Evolutionary conservation across 1,284 basidiomycete species (phyloP), one percentile per base, ranked within the genome.

Genomic region (Polyporus tsugae): DNA sequence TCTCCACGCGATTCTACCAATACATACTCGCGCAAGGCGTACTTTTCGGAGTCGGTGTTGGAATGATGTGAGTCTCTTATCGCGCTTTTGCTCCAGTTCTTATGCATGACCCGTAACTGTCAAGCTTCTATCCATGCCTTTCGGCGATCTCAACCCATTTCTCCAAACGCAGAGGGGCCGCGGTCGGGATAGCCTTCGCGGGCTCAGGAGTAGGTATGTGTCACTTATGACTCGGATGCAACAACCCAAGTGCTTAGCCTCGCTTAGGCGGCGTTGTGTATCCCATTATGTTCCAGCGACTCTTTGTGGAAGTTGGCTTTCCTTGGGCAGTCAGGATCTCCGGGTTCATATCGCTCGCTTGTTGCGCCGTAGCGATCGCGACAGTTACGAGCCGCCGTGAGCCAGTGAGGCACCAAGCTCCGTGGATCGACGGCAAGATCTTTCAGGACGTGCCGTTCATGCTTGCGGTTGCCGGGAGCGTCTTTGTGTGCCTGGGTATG

Each of bases 11-110:
- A 66, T 89, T 87, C 74, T 89, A 87, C 74, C 85, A 91, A 64
- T 89, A 86, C 72, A 77, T 91, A 39, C 79, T 91, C 19, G 80
- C 83, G 0, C 90, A 91, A 73, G 90, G 89, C 6, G 60, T 91
- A 5, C 33, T 72, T 0, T 72, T 74, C 25, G 73, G 73, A 0
- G 35, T 70, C 7, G 70, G 71, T 1, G 66, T 67, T 10, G 69
- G 71, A 15, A 68, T 74, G 67, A 66, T 74, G 68, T 72, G 38
- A 55, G 71, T 66, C 36, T 41, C 6, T 25, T 22, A 9, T 22
- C 29, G 39, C 36, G 4, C 13, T 81, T 57, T 74, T 17, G 60
- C 53, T 46, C 17, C 6, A 39, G 22, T 15, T 35, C 35, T 44
- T 3, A 22, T 57, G 19, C 19, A 29, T 57, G 52, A 57, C 36